Percentiles rank a stretch among this genome's conserved stretches.
phyloP scores from a whole-genome alignment of 495 filamentous ascomycete species.

The Aspergillus campestris region DNA sequence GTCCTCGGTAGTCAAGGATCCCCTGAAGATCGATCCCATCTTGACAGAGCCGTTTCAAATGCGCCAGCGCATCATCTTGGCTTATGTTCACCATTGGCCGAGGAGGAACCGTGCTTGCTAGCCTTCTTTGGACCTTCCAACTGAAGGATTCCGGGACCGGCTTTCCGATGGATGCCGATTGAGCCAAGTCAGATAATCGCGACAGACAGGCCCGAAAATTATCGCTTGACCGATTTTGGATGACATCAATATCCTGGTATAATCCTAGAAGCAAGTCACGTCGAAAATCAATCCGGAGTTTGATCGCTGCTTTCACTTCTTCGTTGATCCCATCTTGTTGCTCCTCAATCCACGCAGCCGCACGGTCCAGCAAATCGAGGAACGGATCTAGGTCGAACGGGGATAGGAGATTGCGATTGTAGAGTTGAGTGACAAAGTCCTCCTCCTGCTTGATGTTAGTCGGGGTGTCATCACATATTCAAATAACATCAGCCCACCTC shows the following conservation, averaged over 20 bases:
- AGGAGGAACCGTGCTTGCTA: conserved; percentile 89
- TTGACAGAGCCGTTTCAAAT: conserved; percentile 60
- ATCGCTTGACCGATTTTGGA: conserved; percentile 27
- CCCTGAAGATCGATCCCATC: conserved; percentile 63
- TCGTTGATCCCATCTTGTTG: conserved; percentile 36
- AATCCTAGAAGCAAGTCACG: conserved; percentile 50
- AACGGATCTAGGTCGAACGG: conserved; percentile 50
- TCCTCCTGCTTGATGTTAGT: conserved; percentile 59
- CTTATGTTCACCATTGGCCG: conserved; percentile 75
- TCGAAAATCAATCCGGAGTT: conserved; percentile 55
- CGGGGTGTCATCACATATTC: neutral
- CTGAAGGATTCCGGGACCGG: conserved; percentile 74
- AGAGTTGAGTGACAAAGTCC: conserved; percentile 88
- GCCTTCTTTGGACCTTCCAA: conserved; percentile 75
- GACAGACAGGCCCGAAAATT: conserved; percentile 37
- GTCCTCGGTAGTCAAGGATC: conserved; percentile 58
- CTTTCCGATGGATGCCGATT: conserved; percentile 53
- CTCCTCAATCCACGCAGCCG: conserved; percentile 45
- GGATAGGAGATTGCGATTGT: conserved; percentile 67
- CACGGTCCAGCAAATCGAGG: conserved; percentile 50
- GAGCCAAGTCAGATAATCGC: conserved; percentile 41
- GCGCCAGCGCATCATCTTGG: conserved; percentile 60
- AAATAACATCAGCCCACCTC: conserved; percentile 49
- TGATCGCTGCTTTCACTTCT: conserved; percentile 51
- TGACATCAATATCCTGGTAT: conserved; percentile 34